Base-by-base conservation (phyloP, 2,329 filamentous ascomycete species). In the Amylocarpus encephaloides region DNA sequence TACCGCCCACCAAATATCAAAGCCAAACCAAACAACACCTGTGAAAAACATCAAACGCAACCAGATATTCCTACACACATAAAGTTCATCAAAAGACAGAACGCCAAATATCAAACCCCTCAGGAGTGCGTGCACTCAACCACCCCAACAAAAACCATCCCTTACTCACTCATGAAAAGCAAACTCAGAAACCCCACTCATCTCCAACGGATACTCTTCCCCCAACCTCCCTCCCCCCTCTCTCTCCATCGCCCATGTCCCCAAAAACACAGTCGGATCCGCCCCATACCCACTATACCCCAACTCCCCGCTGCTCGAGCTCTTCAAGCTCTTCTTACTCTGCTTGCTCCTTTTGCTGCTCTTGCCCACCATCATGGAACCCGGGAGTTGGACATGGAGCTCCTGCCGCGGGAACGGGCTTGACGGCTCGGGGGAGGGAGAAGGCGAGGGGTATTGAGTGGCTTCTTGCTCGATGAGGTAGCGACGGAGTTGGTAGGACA, bases 271-370 rank as follows among this genome's bases (percentile, higher is more conserved):
- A 6, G 56, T 46, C 1, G 40, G 39, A 53, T 59, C 56, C 15
- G 36, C 35, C 2, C 43, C 57, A 44, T 53, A 54, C 16, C 49
- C 51, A 13, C 18, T 35, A 18, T 45, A 46, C 16, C 49, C 48
- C 33, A 36, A 33, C 3, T 59, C 55, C 2, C 44, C 47, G 41
- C 53, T 55, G 6, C 53, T 45, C 18, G 47, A 56, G 18, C 51
- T 61, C 43, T 35, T 41, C 10, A 42, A 12, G 36, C 54, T 59
- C 12, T 44, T 48, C 35, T 50, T 46, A 26, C 58, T 61, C 15
- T 43, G 43, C 41, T 54, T 55, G 18, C 54, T 63, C 16, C 54
- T 48, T 6, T 54, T 58, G 15, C 34, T 56, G 3, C 43, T 50
- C 11, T 49, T 43, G 26, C 16, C 36, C 33, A 32, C 44, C 26